Evolutionary conservation across 2,329 filamentous ascomycete species (phyloP).

Genomic region (Trichoderma sp.): DNA sequence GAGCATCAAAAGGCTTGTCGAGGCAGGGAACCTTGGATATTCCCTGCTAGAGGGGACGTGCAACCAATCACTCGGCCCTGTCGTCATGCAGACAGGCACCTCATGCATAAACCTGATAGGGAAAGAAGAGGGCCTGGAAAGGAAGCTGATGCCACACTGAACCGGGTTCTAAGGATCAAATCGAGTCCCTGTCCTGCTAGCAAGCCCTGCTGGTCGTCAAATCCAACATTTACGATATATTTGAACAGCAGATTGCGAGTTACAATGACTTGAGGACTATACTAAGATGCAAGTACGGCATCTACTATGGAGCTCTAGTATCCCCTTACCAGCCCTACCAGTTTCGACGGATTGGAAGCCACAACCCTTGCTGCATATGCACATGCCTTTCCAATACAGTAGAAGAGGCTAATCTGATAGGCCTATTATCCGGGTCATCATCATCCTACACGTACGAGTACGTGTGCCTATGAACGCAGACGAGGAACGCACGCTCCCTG

Average conservation of each 20-base stretch:
- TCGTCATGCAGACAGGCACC: not conserved
- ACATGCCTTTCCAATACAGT: not conserved
- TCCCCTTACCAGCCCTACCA: not conserved
- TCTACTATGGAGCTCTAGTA: not conserved
- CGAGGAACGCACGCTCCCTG: not conserved
- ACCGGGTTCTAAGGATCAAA: not conserved
- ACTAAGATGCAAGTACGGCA: not conserved
- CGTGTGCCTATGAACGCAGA: not conserved
- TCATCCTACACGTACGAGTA: not conserved
- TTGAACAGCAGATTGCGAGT: not conserved
- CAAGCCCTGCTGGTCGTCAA: not conserved
- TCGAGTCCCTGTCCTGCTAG: not conserved
- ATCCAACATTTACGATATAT: not conserved
- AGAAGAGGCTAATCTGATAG: not conserved
- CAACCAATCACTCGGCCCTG: not conserved
- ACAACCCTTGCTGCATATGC: not conserved
- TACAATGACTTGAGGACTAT: not conserved
- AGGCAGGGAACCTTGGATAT: not conserved
- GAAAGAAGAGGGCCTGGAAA: not conserved
- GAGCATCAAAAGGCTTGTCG: not conserved
- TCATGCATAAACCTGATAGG: slow-evolving; percentile 13
- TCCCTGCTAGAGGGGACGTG: not conserved
- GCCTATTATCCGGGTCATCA: not conserved
- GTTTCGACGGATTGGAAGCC: not conserved
- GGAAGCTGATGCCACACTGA: slow-evolving; percentile 2